Evolutionary conservation across 1,284 basidiomycete species (phyloP), one percentile per base, ranked within the genome.

Genomic region (Ustilago xerochloae): DNA sequence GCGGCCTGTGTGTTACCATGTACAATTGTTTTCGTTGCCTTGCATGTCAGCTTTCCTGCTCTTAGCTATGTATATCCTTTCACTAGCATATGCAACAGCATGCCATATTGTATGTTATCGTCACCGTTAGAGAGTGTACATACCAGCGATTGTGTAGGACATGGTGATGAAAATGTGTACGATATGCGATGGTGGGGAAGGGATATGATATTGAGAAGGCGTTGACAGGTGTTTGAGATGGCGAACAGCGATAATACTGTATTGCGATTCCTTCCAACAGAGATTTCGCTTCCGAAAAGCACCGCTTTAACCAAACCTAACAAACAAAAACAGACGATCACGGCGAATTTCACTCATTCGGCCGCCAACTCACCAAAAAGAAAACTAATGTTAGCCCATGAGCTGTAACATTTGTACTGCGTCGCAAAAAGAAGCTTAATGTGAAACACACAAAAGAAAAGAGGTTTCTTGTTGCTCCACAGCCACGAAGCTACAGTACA

Each of bases 61-160:
- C 15, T 35, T 22, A 24, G 16, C 15, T 16, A 10, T 18, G 7
- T 6, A 35, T 49, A 13, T 10, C 32, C 16, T 32, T 18, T 3
- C 6, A n/a, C n/a, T n/a, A n/a, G n/a, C n/a, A n/a, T n/a, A n/a
- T n/a, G n/a, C n/a, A n/a, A n/a, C n/a, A n/a, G n/a, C n/a, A n/a
- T n/a, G n/a, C n/a, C n/a, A n/a, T n/a, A n/a, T n/a, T n/a, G n/a
- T n/a, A n/a, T n/a, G n/a, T n/a, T n/a, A n/a, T n/a, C n/a, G n/a
- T n/a, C n/a, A n/a, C n/a, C 6, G 22, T 16, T 47, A 29, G 20
- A 35, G 35, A 24, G 24, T 0, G 6, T 24, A 73, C 80, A 36
- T 62, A 81, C 80, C 81, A 58, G 77, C 79, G 53, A 82, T 82
- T 28, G 70, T 80, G 75, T 81, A 81, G 28, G 80, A 82, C 80